These are phyloP conservation scores for Populus hybrid DNA, from an alignment of 441 rosid species.

Conservation along the genomic window DNA sequence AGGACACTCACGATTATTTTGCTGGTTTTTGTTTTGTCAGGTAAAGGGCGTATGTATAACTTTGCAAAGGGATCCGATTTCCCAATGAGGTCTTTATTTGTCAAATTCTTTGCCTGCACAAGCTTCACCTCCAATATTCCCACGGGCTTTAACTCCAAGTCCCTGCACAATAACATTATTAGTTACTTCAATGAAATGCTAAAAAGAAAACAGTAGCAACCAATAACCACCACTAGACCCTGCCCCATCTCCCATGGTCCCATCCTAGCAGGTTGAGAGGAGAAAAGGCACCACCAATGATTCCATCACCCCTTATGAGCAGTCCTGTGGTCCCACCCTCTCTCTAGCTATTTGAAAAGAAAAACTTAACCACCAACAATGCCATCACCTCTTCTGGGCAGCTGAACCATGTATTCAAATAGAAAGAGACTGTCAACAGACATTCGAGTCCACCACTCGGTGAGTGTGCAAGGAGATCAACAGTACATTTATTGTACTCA, in stretches of 20 bases:
- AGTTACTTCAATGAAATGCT: neutral
- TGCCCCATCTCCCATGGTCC: neutral
- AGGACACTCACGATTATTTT: slow-evolving; percentile 66
- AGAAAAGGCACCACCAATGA: neutral
- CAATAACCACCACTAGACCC: neutral
- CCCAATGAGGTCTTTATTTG: slow-evolving; percentile 88
- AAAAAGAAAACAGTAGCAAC: neutral
- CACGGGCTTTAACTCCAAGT: slow-evolving; percentile 84
- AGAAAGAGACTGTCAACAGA: neutral
- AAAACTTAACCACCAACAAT: neutral
- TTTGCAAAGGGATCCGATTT: slow-evolving; percentile 94
- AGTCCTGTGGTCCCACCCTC: neutral
- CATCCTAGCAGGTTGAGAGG: neutral
- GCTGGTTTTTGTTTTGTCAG: slow-evolving; percentile 66
- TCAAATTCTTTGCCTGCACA: slow-evolving; percentile 86
- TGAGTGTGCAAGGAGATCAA: neutral
- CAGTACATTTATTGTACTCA: neutral
- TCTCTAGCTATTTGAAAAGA: neutral
- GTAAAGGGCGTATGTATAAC: slow-evolving; percentile 75
- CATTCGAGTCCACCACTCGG: neutral
- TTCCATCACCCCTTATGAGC: neutral
- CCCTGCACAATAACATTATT: slow-evolving; percentile 35
- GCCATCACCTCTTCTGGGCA: neutral
- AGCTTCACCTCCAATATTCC: slow-evolving; percentile 92
- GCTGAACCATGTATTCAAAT: neutral